Percentiles rank a stretch among this genome's conserved stretches.
These are phyloP conservation scores for Sesbania bispinosa DNA, from an alignment of 306 rosid genomes.

Conservation along the genomic window DNA sequence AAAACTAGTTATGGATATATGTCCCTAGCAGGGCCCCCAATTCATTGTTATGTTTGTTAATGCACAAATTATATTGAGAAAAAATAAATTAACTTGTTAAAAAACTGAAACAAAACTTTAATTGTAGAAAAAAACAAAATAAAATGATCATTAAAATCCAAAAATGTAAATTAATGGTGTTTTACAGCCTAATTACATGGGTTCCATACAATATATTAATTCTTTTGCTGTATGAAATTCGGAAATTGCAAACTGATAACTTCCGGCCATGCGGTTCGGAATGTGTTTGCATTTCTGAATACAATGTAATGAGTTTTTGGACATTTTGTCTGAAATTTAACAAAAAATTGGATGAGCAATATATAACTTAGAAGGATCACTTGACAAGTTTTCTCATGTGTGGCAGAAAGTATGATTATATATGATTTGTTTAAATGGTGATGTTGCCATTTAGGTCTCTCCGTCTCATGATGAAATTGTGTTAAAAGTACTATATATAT, in stretches of 20 bases:
- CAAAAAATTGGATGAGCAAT: neutral
- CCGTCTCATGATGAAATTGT: neutral
- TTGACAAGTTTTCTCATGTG: neutral
- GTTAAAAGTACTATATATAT: neutral
- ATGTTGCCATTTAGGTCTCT: conserved; percentile 6
- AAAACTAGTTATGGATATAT: too few relatives aligned
- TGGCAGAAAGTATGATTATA: neutral
- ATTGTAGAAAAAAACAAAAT: neutral
- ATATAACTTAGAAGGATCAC: neutral
- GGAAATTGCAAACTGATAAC: neutral
- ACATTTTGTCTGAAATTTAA: neutral
- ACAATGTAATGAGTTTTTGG: neutral
- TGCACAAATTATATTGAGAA: neutral
- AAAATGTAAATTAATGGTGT: neutral
- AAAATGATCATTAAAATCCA: neutral
- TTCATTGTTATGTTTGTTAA: too few relatives aligned
- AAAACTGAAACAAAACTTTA: neutral
- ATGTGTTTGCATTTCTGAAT: neutral
- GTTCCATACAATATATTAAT: neutral
- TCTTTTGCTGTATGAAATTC: neutral
- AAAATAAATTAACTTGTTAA: neutral
- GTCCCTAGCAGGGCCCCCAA: too few relatives aligned
- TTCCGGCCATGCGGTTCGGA: neutral
- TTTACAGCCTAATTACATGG: neutral
- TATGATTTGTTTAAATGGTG: conserved; percentile 14